A percentile compares a stretch with the other conserved stretches of the same genome.
phyloP scores from a whole-genome alignment of 2,329 filamentous ascomycete genomes.

The Sarocladiaceae sp. region DNA sequence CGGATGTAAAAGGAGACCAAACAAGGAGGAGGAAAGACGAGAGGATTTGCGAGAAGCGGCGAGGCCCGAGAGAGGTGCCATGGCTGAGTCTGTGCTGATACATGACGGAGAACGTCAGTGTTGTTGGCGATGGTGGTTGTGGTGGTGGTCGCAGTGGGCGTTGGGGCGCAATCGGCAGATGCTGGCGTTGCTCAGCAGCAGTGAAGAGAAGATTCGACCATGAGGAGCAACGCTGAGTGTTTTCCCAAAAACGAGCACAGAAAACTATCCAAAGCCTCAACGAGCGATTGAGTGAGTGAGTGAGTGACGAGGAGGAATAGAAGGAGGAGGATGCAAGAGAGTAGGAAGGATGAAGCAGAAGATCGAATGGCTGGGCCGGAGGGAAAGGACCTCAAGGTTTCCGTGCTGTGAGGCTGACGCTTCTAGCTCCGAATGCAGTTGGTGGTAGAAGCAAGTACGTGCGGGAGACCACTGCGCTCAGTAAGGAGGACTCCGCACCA shows the following conservation, averaged over 20 bases:
- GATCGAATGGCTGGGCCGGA: no score
- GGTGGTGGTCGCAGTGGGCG: background rate
- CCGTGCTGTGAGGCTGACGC: slow-evolving; percentile 9
- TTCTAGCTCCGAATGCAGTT: background rate
- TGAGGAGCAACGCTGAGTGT: background rate
- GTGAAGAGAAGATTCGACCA: slow-evolving; percentile 4
- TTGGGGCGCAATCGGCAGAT: no score
- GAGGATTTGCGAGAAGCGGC: background rate
- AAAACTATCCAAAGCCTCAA: no score
- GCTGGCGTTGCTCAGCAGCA: slow-evolving; percentile 3
- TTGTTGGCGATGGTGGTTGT: background rate
- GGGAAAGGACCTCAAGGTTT: background rate
- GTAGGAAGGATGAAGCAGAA: no score
- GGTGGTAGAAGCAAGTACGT: no score
- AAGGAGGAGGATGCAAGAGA: background rate
- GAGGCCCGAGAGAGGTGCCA: background rate
- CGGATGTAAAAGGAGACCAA: background rate
- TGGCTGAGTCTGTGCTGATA: background rate
- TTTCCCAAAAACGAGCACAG: no score
- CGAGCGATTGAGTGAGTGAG: no score
- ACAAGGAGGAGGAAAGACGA: background rate
- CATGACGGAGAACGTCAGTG: background rate
- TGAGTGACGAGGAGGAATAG: slow-evolving; percentile 3
- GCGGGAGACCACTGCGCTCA: no score
- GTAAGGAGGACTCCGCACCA: no score